phyloP scores from a whole-genome alignment of 345 rosid species.

The Boechera stricta region DNA sequence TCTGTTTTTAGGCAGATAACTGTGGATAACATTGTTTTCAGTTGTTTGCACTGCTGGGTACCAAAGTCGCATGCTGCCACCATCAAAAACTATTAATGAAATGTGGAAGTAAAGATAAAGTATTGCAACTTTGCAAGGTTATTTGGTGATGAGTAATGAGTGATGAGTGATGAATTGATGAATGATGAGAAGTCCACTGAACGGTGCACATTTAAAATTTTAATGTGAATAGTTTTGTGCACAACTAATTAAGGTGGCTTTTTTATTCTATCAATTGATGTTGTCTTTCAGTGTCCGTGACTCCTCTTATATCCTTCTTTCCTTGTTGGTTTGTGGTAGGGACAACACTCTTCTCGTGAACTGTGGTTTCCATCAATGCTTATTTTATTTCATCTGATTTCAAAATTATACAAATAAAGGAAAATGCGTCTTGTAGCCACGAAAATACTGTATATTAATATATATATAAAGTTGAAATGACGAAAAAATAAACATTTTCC shows the following conservation, averaged over 20 bases:
- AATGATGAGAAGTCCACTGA: slow-evolving; percentile 37
- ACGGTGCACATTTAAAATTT: slow-evolving; percentile 17
- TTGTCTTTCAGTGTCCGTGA: slow-evolving; percentile 47
- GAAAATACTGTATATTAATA: background rate
- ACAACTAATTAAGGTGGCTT: slow-evolving; percentile 11
- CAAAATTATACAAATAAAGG: background rate
- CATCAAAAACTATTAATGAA: slow-evolving; percentile 13
- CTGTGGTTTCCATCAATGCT: slow-evolving; percentile 30
- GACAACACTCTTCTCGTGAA: slow-evolving; percentile 41
- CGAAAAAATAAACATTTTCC: background rate
- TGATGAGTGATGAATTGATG: slow-evolving; percentile 12
- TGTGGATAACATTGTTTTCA: background rate
- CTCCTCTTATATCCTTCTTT: slow-evolving; percentile 40
- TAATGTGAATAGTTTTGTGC: slow-evolving; percentile 17
- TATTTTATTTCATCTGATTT: background rate
- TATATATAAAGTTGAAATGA: background rate
- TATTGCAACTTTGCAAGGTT: background rate
- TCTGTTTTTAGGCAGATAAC: background rate
- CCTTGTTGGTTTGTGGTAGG: slow-evolving; percentile 42
- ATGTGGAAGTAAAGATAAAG: slow-evolving; percentile 32
- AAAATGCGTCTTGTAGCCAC: background rate
- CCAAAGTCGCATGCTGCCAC: slow-evolving; percentile 35
- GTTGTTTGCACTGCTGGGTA: slow-evolving; percentile 14
- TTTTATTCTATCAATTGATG: slow-evolving; percentile 31
- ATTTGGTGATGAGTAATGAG: slow-evolving; percentile 10